Evolutionary conservation across 148 eudicot genomes (phyloP), one percentile per base, ranked within the genome.

Genomic region (Chenopodium formosanum): DNA sequence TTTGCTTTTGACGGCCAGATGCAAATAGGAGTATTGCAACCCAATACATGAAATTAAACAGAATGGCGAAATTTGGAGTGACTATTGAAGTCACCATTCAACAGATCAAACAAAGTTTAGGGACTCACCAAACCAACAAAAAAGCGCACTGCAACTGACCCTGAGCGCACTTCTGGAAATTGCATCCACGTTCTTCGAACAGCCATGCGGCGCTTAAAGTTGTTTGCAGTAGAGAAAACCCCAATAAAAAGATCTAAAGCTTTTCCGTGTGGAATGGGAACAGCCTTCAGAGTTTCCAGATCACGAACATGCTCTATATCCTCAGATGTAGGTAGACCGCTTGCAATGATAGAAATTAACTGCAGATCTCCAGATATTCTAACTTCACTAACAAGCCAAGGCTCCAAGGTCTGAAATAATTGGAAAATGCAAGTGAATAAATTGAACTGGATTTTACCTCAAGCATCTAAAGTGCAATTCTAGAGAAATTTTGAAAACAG

Each of bases 161-260:
- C 99, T 7, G 94, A 89, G 27, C 94, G 93, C 75, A 96, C 99
- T 81, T 87, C 87, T 72, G 91, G 86, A 84, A 91, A 96, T 82
- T 96, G 99, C 98, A 96, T 96, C 99, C 99, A 96, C 14, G 99
- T 92, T 80, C 99, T 91, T 77, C 99, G 89, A 83, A 94, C 98
- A 81, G 99, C 99, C 99, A 96, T 96, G 68, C 99, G 83, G 25
- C 95, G 95, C 83, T 94, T 94, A 80, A 96, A 96, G 86, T 96
- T 96, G 85, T 94, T 96, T 72, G 98, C 97, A 32, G 99, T 96
- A 56, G 99, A 96, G 85, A 96, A 94, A 78, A 94, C 90, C 25
- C 99, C 99, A 83, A 94, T 71, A 78, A 96, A 89, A 63, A 96
- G 97, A 71, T 92, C 88, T 76, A 94, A 82, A 60, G 79, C 65